Conservation (phyloP, 2,329 filamentous ascomycete genomes). For the Lasiodiplodia citricola region DNA sequence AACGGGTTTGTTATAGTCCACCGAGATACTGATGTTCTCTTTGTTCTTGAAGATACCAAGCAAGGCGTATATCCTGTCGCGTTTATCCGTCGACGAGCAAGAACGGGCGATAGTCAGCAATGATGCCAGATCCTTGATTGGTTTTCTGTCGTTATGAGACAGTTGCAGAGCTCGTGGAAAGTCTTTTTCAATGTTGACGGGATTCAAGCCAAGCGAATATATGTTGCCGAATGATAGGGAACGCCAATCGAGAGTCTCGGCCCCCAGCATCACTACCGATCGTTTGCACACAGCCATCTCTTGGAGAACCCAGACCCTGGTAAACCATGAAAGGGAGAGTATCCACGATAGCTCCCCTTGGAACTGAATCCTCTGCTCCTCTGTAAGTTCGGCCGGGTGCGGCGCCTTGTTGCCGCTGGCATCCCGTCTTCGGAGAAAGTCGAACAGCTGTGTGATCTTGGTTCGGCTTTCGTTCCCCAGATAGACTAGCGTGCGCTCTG, state of each 20-base stretch:
- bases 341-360: background rate
- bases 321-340: background rate
- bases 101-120: background rate
- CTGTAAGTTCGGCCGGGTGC: background rate
- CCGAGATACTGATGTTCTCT: background rate
- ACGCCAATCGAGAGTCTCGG: background rate
- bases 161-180: background rate
- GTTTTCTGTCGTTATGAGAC: background rate
- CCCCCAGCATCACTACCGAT: background rate
- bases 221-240: background rate
- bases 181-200: background rate
- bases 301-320: background rate
- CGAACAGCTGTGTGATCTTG: background rate
- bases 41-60: background rate
- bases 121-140: background rate
- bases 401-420: background rate
- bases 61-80: background rate
- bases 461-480: background rate
- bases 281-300: background rate
- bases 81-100: background rate
- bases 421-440: background rate
- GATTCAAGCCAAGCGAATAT: background rate
- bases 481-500: background rate
- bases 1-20: background rate
- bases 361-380: background rate